Evolutionary conservation across 306 rosid genomes (phyloP).

Genomic region (Sphenostylis stenocarpa): DNA sequence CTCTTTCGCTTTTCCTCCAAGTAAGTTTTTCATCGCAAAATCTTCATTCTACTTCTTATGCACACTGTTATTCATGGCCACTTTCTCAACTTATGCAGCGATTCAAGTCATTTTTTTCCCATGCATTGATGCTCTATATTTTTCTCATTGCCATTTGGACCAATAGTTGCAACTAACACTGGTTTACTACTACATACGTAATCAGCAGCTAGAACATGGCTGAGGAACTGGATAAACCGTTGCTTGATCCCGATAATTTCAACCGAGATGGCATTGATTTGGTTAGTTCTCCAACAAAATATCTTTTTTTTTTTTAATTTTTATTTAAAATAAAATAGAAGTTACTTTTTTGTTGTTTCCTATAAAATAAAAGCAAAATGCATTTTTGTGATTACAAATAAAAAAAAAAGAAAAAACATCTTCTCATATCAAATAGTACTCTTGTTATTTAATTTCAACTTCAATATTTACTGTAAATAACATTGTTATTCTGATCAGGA

Average conservation of each 20-base stretch:
- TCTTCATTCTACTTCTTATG: not conserved
- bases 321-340: not conserved
- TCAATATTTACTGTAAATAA: conserved; percentile 16
- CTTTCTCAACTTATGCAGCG: not conserved
- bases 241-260: conserved; percentile 78
- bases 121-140: not conserved
- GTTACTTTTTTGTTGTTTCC: not conserved
- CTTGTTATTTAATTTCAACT: conserved; percentile 21
- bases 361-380: not conserved
- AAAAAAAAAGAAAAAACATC: not conserved
- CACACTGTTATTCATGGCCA: not conserved
- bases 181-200: not conserved
- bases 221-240: conserved; percentile 69
- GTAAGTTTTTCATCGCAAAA: conserved; percentile 32
- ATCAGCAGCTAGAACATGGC: conserved; percentile 50
- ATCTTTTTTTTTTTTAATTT: not conserved
- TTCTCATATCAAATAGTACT: not conserved
- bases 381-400: not conserved
- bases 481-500: conserved; percentile 45
- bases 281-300: conserved; percentile 45
- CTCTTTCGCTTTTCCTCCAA: conserved; percentile 1
- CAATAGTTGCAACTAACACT: not conserved
- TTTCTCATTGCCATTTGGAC: not conserved
- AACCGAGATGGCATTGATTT: conserved; percentile 74
- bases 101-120: not conserved